phyloP scores from a whole-genome alignment of 306 rosid genomes.

The Rosa chinensis region DNA sequence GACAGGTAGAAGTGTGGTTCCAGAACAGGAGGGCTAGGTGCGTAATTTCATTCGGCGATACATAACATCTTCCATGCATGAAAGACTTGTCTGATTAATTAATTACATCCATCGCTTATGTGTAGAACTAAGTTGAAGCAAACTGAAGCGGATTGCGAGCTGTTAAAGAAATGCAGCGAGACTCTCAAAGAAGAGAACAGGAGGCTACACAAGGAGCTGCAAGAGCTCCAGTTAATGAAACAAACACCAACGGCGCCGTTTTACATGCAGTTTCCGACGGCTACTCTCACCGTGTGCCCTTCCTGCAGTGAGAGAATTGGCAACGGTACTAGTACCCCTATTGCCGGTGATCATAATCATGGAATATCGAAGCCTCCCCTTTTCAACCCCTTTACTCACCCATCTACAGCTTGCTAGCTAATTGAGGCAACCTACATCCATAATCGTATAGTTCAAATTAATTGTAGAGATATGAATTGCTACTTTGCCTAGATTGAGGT shows the following conservation, averaged over 20 bases:
- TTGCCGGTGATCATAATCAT: background rate
- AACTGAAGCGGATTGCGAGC: constrained; percentile 74
- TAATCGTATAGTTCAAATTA: background rate
- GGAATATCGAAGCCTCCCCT: constrained; percentile 36
- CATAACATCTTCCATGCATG: background rate
- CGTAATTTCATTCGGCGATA: background rate
- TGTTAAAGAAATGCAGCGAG: constrained; percentile 63
- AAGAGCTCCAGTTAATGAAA: constrained; percentile 63
- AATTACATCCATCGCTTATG: background rate
- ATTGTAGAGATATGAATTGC: background rate
- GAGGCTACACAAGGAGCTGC: constrained; percentile 66
- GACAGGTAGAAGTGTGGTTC: constrained; percentile 99
- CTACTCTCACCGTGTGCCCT: constrained; percentile 67
- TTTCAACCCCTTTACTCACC: constrained; percentile 44
- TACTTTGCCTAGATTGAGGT: background rate
- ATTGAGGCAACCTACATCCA: background rate
- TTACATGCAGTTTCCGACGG: constrained; percentile 55
- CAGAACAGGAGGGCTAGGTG: constrained; percentile 97
- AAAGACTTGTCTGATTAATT: background rate
- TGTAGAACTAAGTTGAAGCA: constrained; percentile 85
- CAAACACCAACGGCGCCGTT: constrained; percentile 32
- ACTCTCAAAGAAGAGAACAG: constrained; percentile 71
- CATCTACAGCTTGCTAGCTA: constrained; percentile 59
- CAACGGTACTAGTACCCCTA: background rate
- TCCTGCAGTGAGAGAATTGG: constrained; percentile 59